Evolutionary conservation across 2,329 filamentous ascomycete species (phyloP), one percentile per base, ranked within the genome.

Genomic region (Geosmithia flava): DNA sequence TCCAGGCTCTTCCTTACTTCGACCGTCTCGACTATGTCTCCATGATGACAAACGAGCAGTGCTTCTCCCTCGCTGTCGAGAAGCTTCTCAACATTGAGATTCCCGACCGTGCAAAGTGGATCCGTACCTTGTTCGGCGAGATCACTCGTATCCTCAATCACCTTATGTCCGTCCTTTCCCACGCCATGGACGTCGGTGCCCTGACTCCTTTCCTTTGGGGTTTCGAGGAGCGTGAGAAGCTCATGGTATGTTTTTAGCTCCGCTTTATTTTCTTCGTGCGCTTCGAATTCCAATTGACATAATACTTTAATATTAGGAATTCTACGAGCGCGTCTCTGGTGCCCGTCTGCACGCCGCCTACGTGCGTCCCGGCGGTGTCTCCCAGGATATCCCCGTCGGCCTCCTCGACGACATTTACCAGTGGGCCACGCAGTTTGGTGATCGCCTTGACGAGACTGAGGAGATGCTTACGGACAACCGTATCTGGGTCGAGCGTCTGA

Each of bases 41-140:
- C 61, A 98, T 98, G 94, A 98, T 98, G 93, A 98, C 93, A 61
- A 98, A 98, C 69, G 93, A 98, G 76, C 93, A 98, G 71, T 95
- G 89, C 64, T 98, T 88, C 69, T 81, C 89, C 39, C 78, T 98
- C 55, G 93, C 89, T 19, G 91, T 97, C 49, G 93, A 98, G 78
- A 98, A 98, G 77, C 78, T 98, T 52, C 75, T 98, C 60, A 98
- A 98, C 68, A 76, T 98, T 55, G 94, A 98, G 66, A 87, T 98
- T 54, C 93, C 93, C 20, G 85, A 93, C 55, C 79, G 93, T 62
- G 93, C 93, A 59, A 97, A 98, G 74, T 98, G 83, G 74, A 98
- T 98, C 63, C 81, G 93, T 56, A 97, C 91, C 33, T 0, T 98
- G 72, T 98, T 98, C 67, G 93, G 80, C 58, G 93, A 98, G 67